Conservation (phyloP, 2,329 filamentous ascomycete genomes). For the Nothomitra cinnamomea region DNA sequence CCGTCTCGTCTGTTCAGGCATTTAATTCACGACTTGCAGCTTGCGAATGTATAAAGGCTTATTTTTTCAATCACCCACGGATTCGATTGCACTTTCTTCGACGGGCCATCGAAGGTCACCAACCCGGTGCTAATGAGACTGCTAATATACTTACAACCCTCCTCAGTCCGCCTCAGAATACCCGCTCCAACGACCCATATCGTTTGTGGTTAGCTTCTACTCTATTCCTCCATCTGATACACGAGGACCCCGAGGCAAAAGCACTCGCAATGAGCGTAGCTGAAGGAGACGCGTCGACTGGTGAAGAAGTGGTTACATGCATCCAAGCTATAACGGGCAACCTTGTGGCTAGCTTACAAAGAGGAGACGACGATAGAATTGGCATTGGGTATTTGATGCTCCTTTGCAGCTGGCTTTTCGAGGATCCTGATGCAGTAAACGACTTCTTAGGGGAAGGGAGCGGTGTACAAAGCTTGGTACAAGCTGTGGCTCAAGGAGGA, state of each 20-base stretch:
- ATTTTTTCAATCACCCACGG: constrained; percentile 65
- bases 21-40: constrained; percentile 73
- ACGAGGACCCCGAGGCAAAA: constrained; percentile 67
- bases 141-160: constrained; percentile 80
- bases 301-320: constrained; percentile 88
- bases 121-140: constrained; percentile 58
- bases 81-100: constrained; percentile 75
- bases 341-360: constrained; percentile 61
- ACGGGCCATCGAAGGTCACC: constrained; percentile 76
- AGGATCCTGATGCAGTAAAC: constrained; percentile 79
- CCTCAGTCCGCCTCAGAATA: constrained; percentile 45
- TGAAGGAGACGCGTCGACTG: constrained; percentile 74
- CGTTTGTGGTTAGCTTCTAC: constrained; percentile 79
- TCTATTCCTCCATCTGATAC: constrained; percentile 70
- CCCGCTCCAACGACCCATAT: constrained; percentile 61
- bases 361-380: constrained; percentile 60
- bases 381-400: constrained; percentile 79
- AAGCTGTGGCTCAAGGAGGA: constrained; percentile 47
- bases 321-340: constrained; percentile 80
- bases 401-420: constrained; percentile 76
- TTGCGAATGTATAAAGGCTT: constrained; percentile 82
- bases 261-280: constrained; percentile 61
- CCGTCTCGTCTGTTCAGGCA: constrained; percentile 44
- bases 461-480: constrained; percentile 72
- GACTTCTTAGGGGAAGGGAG: constrained; percentile 86